These are phyloP conservation scores for Achaetomiella virescens DNA, from an alignment of 495 filamentous ascomycete species.

Conservation along the genomic window DNA sequence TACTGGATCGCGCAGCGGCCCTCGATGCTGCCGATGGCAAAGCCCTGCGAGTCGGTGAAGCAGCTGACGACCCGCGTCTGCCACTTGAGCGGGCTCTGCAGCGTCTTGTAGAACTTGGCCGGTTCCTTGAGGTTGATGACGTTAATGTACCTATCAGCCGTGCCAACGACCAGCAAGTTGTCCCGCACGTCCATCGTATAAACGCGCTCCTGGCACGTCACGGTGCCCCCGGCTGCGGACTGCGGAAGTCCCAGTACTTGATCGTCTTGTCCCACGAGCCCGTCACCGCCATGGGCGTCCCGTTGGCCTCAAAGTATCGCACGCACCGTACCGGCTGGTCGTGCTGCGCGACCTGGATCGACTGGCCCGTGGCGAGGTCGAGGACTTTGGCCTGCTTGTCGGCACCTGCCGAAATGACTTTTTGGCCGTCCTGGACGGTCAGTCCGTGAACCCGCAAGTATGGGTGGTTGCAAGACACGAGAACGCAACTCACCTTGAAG, in stretches of 20 bases:
- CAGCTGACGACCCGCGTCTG: conserved; percentile 90
- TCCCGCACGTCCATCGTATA: conserved; percentile 85
- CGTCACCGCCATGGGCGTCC: conserved; percentile 66
- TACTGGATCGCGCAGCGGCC: conserved; percentile 90
- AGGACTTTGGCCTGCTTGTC: conserved; percentile 78
- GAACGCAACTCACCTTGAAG: too few species aligned
- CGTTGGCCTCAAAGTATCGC: conserved; percentile 62
- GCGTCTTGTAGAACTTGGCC: conserved; percentile 75
- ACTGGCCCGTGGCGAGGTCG: conserved; percentile 56
- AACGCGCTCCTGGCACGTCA: conserved; percentile 73
- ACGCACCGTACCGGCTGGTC: conserved; percentile 73
- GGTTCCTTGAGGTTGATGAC: conserved; percentile 82
- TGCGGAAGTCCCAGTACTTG: conserved; percentile 90
- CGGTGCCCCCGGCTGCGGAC: conserved; percentile 51
- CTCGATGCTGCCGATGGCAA: conserved; percentile 85
- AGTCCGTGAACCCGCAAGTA: too few species aligned
- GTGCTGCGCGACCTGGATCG: conserved; percentile 63
- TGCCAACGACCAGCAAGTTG: conserved; percentile 79
- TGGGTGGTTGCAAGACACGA: too few species aligned
- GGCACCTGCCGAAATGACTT: conserved; percentile 75
- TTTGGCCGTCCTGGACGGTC: conserved; percentile 47
- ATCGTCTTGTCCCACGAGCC: conserved; percentile 95
- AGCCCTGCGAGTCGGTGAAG: conserved; percentile 81
- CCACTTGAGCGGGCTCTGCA: conserved; percentile 86
- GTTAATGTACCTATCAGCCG: conserved; percentile 87